Base-by-base conservation (phyloP, 208 protist species). In the Wallacemonas sp. region DNA sequence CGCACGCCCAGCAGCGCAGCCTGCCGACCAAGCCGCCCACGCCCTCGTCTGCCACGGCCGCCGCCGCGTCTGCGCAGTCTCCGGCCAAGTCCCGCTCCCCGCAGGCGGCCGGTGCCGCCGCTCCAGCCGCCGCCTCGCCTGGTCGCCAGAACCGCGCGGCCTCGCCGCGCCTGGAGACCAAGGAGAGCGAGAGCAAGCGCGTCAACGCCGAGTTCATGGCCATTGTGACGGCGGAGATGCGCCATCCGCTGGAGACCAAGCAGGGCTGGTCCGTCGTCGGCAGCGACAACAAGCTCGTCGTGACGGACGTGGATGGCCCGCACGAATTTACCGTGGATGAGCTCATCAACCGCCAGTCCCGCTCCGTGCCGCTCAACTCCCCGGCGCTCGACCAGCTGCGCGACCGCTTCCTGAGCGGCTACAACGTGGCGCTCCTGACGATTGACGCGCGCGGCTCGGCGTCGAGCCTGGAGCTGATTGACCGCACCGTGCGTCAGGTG, bases 391-490 rank as follows among this genome's bases (percentile, higher is more conserved):
- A 91, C 57, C 54, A 70, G 31, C 23, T 82, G 26, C 63, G 72
- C 29, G 61, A 65, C 44, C 50, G 62, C 25, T 87, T 91, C 49
- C 33, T 86, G 41, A 50, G 61, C 14, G 81, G 85, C 29, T 49
- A 82, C 57, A 87, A 87, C 71, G 67, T 81, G 10, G 79, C 81
- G 33, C 49, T 91, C 31, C 39, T 87, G 20, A 86, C 81, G 7
- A 64, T 65, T 22, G 85, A 87, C 61, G 44, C 67, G 0, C 77
- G 78, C 25, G 85, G 85, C 41, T 81, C 74, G 2, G 42, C 76
- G 14, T 50, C 73, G 29, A 80, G 76, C 45, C 41, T 82, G 32
- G 73, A 85, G 52, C 48, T 82, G 57, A 61, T 87, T n/a, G 81
- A 85, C 52, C 74, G 76, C 73, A 79, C 72, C 4, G 71, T 76